phyloP scores from a whole-genome alignment of 2,329 filamentous ascomycete species.

The Trichoderma simmonsii region DNA sequence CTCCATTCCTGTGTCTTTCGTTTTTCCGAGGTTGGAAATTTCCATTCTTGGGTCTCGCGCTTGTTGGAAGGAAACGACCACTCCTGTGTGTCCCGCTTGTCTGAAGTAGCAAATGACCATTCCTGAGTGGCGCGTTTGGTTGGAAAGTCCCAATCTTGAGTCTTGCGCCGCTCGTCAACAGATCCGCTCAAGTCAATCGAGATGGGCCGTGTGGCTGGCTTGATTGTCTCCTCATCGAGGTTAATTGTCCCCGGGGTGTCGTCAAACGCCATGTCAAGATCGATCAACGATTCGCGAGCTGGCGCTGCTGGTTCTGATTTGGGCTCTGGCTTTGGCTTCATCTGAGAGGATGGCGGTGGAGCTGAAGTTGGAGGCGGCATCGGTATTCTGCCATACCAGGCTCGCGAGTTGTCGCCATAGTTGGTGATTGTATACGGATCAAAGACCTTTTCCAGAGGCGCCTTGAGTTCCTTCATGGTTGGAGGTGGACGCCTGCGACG shows the following conservation, averaged over 20 bases:
- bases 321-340: neutral
- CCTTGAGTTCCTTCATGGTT: constrained; percentile 40
- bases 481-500: constrained; percentile 41
- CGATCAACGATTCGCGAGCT: constrained; percentile 42
- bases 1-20: constrained; percentile 48
- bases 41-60: constrained; percentile 15
- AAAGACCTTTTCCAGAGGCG: constrained; percentile 46
- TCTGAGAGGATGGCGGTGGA: constrained; percentile 36
- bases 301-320: constrained; percentile 1
- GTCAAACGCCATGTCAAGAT: constrained; percentile 43
- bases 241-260: constrained; percentile 17
- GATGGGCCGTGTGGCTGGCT: constrained; percentile 15
- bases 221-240: constrained; percentile 18
- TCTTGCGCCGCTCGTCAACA: constrained; percentile 12
- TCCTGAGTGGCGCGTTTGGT: constrained; percentile 13
- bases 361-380: constrained; percentile 38
- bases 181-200: constrained; percentile 17
- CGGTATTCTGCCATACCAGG: constrained; percentile 38
- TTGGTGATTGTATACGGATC: constrained; percentile 46
- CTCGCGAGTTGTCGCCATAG: constrained; percentile 44
- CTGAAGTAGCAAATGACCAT: constrained; percentile 33
- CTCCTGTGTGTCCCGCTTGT: constrained; percentile 25
- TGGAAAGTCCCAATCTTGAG: constrained; percentile 15
- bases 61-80: constrained; percentile 38
- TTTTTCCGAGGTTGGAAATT: constrained; percentile 39